These are phyloP conservation scores for Ophiocordyceps sinensis DNA, from an alignment of 2,329 filamentous ascomycete species.

Conservation along the genomic window DNA sequence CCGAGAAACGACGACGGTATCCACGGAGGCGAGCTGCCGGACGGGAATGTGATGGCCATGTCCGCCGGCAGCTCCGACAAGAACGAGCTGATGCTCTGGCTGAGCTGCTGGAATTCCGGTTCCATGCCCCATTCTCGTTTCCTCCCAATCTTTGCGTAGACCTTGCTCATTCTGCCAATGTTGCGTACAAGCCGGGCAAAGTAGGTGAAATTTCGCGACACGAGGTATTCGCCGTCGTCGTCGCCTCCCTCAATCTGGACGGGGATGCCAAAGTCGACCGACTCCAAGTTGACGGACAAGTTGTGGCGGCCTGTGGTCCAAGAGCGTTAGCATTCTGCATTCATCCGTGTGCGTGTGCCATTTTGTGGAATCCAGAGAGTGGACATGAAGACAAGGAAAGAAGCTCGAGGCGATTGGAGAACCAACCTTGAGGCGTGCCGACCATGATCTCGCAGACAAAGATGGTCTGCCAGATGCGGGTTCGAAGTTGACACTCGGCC, in stretches of 20 bases:
- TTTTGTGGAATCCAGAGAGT: too few species aligned
- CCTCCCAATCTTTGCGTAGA: slow-evolving; percentile 60
- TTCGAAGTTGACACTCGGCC: slow-evolving; percentile 71
- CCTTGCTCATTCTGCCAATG: slow-evolving; percentile 60
- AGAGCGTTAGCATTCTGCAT: too few species aligned
- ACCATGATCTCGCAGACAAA: slow-evolving; percentile 85
- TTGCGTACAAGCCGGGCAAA: slow-evolving; percentile 65
- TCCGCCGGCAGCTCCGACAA: slow-evolving; percentile 63
- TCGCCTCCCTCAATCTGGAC: slow-evolving; percentile 52
- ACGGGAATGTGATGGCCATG: slow-evolving; percentile 61
- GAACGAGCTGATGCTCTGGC: slow-evolving; percentile 65
- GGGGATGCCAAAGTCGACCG: slow-evolving; percentile 59
- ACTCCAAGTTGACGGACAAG: slow-evolving; percentile 58
- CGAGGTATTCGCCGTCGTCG: slow-evolving; percentile 57
- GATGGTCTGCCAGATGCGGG: slow-evolving; percentile 77
- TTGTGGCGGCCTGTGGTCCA: slow-evolving; percentile 52
- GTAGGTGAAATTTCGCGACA: slow-evolving; percentile 75
- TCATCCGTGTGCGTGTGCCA: too few species aligned
- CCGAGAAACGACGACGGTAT: slow-evolving; percentile 76
- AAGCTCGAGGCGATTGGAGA: too few species aligned
- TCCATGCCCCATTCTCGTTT: slow-evolving; percentile 79
- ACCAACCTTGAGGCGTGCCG: slow-evolving; percentile 73
- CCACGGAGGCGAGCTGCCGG: slow-evolving; percentile 70
- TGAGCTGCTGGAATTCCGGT: slow-evolving; percentile 67
- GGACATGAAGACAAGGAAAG: too few species aligned